phyloP scores from a whole-genome alignment of 805 yeast species.

The Naumovozyma castellii region DNA sequence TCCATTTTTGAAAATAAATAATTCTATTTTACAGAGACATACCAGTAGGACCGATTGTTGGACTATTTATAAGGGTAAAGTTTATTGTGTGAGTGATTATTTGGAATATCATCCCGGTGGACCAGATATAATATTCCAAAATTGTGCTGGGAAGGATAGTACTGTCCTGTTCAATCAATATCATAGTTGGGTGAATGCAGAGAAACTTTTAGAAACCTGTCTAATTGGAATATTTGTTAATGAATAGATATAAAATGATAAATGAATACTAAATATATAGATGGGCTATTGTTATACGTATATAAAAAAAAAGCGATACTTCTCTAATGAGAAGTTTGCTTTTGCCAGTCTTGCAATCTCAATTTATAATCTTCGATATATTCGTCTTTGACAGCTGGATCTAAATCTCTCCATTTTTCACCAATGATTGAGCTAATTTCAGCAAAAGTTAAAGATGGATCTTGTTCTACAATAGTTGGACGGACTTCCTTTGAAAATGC shows the following conservation, averaged over 20 bases:
- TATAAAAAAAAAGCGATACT: too few relatives aligned
- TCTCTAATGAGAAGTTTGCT: neutral
- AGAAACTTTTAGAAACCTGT: slow-evolving; percentile 70
- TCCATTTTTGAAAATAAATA: slow-evolving; percentile 21
- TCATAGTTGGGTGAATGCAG: slow-evolving; percentile 76
- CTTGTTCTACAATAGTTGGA: slow-evolving; percentile 6
- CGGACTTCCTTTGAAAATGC: slow-evolving; percentile 17
- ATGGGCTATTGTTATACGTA: too few relatives aligned
- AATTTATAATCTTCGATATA: slow-evolving; percentile 22
- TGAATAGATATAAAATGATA: slow-evolving; percentile 2
- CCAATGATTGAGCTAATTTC: slow-evolving; percentile 19
- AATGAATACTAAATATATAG: too few relatives aligned
- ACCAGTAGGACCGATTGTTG: slow-evolving; percentile 61
- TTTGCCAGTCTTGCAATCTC: slow-evolving; percentile 5
- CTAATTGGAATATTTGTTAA: slow-evolving; percentile 47
- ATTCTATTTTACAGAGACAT: slow-evolving; percentile 53
- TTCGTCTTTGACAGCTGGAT: slow-evolving; percentile 13
- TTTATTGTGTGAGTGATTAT: slow-evolving; percentile 81
- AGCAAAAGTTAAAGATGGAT: slow-evolving; percentile 12
- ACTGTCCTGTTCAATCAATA: slow-evolving; percentile 66
- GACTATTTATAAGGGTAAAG: slow-evolving; percentile 73
- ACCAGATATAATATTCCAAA: slow-evolving; percentile 54
- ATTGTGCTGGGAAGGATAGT: slow-evolving; percentile 64
- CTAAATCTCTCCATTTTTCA: slow-evolving; percentile 21
- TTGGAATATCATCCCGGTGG: slow-evolving; percentile 92